A percentile compares a stretch with the other conserved stretches of the same genome.
Conservation (phyloP, 202 grass and related monocot species). For the Brachypodium distachyon region DNA sequence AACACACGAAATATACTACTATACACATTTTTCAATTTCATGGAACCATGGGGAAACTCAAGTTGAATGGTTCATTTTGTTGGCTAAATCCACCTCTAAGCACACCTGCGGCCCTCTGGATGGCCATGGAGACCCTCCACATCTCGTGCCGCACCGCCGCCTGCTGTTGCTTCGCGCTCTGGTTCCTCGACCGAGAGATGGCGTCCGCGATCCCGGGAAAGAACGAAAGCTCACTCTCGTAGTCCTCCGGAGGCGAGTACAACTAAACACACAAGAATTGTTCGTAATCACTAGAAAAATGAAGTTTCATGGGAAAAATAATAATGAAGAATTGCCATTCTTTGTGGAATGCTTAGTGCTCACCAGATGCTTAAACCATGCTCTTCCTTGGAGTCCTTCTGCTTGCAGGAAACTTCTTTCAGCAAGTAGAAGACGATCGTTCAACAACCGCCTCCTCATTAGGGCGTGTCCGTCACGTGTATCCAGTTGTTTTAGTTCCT, state of each 20-base stretch:
- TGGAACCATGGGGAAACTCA: not conserved
- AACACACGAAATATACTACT: not conserved
- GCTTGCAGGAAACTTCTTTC: constrained; percentile 89
- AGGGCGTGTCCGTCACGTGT: not conserved
- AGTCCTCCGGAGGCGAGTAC: constrained; percentile 85
- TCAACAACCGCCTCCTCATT: constrained; percentile 50
- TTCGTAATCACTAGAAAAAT: not conserved
- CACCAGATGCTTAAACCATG: constrained; percentile 93
- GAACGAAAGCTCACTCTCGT: constrained; percentile 62
- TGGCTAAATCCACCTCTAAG: constrained; percentile 49
- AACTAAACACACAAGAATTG: constrained; percentile 25
- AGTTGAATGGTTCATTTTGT: not conserved
- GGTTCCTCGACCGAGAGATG: constrained; percentile 34
- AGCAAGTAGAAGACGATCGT: constrained; percentile 78
- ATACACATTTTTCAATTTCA: constrained; percentile 8
- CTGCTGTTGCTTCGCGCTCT: not conserved
- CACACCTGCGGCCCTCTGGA: constrained; percentile 45
- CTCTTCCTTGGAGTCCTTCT: constrained; percentile 75
- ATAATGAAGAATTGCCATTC: not conserved
- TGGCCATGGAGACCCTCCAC: constrained; percentile 60
- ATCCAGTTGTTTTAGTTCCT: constrained; percentile 45
- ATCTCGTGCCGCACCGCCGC: constrained; percentile 43
- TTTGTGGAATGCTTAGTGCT: not conserved
- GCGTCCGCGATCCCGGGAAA: constrained; percentile 74
- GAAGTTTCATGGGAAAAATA: not conserved